These are phyloP conservation scores for Cladosporium halotolerans DNA, from an alignment of 2,329 filamentous ascomycete species.

Conservation along the genomic window DNA sequence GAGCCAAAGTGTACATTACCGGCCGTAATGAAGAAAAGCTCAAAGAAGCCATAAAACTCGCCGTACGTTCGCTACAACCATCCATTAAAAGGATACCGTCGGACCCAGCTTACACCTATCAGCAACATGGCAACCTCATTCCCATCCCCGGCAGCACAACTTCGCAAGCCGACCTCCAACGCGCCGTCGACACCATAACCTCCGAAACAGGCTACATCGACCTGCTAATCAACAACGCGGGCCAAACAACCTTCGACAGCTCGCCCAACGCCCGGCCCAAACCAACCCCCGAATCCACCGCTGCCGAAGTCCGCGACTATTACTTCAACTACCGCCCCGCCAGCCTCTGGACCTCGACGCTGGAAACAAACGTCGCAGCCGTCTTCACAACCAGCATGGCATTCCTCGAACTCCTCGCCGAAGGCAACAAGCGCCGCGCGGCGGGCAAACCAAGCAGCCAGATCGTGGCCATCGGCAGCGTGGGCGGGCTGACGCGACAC, in stretches of 20 bases:
- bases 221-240: constrained; percentile 49
- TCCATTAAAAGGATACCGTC: not conserved
- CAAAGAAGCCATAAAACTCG: constrained; percentile 32
- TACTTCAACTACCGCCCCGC: constrained; percentile 39
- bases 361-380: constrained; percentile 41
- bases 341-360: constrained; percentile 36
- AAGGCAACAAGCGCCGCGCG: constrained; percentile 36
- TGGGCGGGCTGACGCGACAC: constrained; percentile 35
- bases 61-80: constrained; percentile 14
- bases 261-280: constrained; percentile 35
- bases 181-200: constrained; percentile 37
- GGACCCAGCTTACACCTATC: constrained; percentile 12
- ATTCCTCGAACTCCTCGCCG: constrained; percentile 41
- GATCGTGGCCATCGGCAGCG: constrained; percentile 40
- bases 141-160: constrained; percentile 41
- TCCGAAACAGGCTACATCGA: constrained; percentile 43
- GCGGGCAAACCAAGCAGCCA: constrained; percentile 38
- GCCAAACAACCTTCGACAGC: constrained; percentile 28
- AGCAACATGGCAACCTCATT: constrained; percentile 32
- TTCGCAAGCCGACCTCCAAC: constrained; percentile 35
- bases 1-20: constrained; percentile 41
- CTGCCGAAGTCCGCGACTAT: constrained; percentile 29
- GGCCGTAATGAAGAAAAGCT: constrained; percentile 38
- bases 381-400: constrained; percentile 40
- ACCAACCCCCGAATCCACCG: constrained; percentile 25